phyloP scores from a whole-genome alignment of 305 asterid species.

The Solanum hybrid region DNA sequence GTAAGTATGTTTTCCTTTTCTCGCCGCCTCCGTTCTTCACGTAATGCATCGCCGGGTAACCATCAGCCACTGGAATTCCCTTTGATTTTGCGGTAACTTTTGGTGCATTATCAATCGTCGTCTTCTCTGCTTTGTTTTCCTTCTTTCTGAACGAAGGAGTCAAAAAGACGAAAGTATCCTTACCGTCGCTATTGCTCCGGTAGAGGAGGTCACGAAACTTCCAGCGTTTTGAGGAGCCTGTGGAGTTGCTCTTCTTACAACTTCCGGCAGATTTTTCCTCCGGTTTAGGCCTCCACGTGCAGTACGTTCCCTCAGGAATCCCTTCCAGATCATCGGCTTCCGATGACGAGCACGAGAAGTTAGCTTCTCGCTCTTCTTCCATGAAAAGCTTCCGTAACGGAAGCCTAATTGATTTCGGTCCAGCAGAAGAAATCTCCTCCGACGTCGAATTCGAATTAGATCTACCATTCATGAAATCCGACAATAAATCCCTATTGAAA shows the following conservation, averaged over 20 bases:
- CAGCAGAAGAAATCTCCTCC: background rate
- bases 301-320: constrained; percentile 47
- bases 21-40: constrained; percentile 34
- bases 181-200: constrained; percentile 67
- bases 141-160: constrained; percentile 2
- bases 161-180: constrained; percentile 39
- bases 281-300: constrained; percentile 61
- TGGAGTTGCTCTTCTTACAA: constrained; percentile 53
- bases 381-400: constrained; percentile 52
- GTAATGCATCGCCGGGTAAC: constrained; percentile 7
- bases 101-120: background rate
- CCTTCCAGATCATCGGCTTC: constrained; percentile 60
- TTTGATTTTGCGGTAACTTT: background rate
- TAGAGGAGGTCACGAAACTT: constrained; percentile 41
- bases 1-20: constrained; percentile 14
- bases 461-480: background rate
- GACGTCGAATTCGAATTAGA: constrained; percentile 1
- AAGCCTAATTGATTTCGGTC: constrained; percentile 20
- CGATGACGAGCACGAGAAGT: constrained; percentile 50
- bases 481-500: constrained; percentile 25
- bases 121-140: constrained; percentile 17
- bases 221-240: constrained; percentile 60
- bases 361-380: constrained; percentile 43
- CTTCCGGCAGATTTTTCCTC: constrained; percentile 14
- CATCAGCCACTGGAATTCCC: background rate